A percentile compares a stretch with the other conserved stretches of the same genome.
Evolutionary conservation across 2,329 filamentous ascomycete species (phyloP).

Genomic region (Penicillium aurantiogriseum): DNA sequence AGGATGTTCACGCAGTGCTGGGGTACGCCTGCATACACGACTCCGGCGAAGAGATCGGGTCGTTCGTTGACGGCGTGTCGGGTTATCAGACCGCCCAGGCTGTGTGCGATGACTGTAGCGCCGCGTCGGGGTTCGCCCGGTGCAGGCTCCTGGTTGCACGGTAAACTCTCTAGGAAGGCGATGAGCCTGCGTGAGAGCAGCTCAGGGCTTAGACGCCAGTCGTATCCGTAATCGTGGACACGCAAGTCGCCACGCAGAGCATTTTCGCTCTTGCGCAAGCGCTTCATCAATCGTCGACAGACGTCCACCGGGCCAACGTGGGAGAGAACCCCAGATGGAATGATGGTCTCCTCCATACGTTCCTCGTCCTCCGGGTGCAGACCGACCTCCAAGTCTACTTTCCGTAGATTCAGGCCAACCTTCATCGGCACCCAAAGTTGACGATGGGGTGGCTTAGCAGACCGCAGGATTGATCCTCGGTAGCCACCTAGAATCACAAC

Average conservation of each 20-base stretch:
- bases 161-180: constrained; percentile 69
- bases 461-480: constrained; percentile 82
- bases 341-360: constrained; percentile 76
- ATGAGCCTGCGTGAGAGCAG: constrained; percentile 70
- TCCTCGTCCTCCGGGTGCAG: constrained; percentile 79
- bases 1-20: constrained; percentile 88
- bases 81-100: constrained; percentile 79
- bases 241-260: constrained; percentile 67
- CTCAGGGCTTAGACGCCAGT: constrained; percentile 85
- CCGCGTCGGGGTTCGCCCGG: constrained; percentile 59
- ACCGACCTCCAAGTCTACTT: constrained; percentile 86
- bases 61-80: constrained; percentile 81
- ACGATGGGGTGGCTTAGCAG: constrained; percentile 75
- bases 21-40: constrained; percentile 81
- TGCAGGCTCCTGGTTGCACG: constrained; percentile 60
- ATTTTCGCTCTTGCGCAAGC: constrained; percentile 71
- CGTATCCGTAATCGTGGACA: constrained; percentile 89
- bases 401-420: constrained; percentile 84
- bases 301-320: constrained; percentile 92
- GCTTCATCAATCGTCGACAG: constrained; percentile 75
- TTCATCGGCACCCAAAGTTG: constrained; percentile 94
- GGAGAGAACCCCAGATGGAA: constrained; percentile 82
- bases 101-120: constrained; percentile 81
- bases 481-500: constrained; percentile 88
- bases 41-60: constrained; percentile 81